A percentile compares a stretch with the other conserved stretches of the same genome.
Evolutionary conservation across 2,329 filamentous ascomycete genomes (phyloP).

Genomic region (Fusarium acutatum): DNA sequence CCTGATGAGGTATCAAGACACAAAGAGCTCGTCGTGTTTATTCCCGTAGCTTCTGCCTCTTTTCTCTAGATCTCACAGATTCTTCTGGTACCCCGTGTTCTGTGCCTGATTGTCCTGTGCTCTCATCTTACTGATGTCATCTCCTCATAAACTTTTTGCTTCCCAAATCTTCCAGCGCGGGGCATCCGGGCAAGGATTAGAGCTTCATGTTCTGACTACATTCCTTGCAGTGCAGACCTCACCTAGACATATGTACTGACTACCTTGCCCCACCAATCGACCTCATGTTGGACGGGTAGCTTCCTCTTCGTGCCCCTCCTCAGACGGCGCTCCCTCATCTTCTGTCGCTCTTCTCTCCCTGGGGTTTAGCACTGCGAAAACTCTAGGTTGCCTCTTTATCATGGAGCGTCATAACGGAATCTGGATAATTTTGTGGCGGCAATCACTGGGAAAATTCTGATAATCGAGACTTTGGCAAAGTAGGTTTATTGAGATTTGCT

Average conservation of each 20-base stretch:
- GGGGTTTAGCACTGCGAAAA: slow-evolving; percentile 27
- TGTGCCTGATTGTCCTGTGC: not conserved
- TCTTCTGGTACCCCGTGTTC: not conserved
- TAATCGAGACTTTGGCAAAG: not conserved
- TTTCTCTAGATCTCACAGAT: not conserved
- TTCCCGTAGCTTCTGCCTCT: slow-evolving; percentile 21
- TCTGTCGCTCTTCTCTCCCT: slow-evolving; percentile 36
- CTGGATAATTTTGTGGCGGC: slow-evolving; percentile 22
- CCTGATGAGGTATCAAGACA: not conserved
- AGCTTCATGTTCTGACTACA: slow-evolving; percentile 33
- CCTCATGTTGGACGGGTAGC: slow-evolving; percentile 24
- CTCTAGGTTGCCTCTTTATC: slow-evolving; percentile 23
- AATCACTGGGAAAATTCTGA: slow-evolving; percentile 21
- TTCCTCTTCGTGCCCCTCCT: slow-evolving; percentile 33
- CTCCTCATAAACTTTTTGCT: slow-evolving; percentile 31
- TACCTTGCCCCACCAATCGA: slow-evolving; percentile 38
- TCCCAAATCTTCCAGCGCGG: slow-evolving; percentile 45
- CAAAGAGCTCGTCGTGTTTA: not conserved
- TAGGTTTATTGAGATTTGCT: not conserved
- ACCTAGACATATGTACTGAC: not conserved
- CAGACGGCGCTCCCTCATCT: slow-evolving; percentile 13
- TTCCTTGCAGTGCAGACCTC: fast-evolving
- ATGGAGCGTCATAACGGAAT: slow-evolving; percentile 23
- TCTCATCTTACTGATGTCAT: slow-evolving; percentile 45
- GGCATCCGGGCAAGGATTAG: slow-evolving; percentile 35